A percentile compares a stretch with the other conserved stretches of the same genome.
Evolutionary conservation across 306 rosid genomes (phyloP).

Genomic region (Gastrolobium bilobum): DNA sequence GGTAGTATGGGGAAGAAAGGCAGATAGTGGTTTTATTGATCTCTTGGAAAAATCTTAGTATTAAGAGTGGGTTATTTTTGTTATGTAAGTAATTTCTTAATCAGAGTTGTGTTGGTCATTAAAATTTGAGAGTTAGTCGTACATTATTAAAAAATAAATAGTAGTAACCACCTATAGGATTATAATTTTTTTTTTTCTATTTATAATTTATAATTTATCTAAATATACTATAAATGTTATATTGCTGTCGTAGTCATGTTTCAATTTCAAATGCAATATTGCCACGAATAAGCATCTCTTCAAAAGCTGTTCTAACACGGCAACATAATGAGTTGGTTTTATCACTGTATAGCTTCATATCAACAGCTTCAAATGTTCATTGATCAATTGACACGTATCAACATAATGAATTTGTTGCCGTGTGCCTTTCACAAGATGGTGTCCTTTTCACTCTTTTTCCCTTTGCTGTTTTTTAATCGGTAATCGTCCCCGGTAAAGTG

Average conservation of each 20-base stretch:
- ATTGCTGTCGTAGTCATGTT: background rate
- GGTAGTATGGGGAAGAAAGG: background rate
- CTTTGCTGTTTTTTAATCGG: no score
- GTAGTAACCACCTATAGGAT: background rate
- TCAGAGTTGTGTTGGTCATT: background rate
- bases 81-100: background rate
- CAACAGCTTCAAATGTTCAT: constrained; percentile 11
- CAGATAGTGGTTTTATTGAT: background rate
- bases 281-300: background rate
- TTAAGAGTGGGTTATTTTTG: constrained; percentile 18
- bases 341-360: background rate
- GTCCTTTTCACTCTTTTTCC: no score
- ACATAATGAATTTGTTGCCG: constrained; percentile 5
- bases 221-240: background rate
- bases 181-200: background rate
- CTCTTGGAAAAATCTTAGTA: background rate
- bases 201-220: background rate
- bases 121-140: background rate
- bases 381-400: background rate
- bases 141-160: background rate
- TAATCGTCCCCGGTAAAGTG: no score
- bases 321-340: background rate
- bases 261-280: constrained; percentile 3
- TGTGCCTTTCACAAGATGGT: no score
- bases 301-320: background rate